Evolutionary conservation across 768 basidiomycete species (phyloP), one percentile per base, ranked within the genome.

Genomic region (Podaxis pistillaris): DNA sequence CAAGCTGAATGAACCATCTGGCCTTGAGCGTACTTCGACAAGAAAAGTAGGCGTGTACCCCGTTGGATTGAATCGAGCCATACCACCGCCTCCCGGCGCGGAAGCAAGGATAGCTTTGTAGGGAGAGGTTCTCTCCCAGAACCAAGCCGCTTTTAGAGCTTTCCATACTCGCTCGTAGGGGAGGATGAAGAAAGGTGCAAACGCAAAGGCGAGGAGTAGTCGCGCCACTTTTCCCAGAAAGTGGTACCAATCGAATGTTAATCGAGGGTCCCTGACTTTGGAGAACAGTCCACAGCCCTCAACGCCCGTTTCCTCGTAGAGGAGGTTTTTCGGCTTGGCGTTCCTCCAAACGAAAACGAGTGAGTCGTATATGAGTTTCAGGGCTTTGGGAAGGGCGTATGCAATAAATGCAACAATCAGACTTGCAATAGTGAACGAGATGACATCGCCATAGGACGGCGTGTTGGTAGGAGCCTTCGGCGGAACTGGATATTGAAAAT

Each of bases 241-340:
- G 19, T 56, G 54, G 38, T 22, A 9, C 44, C 44, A 46, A 8
- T 46, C 44, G 15, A 46, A 7, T 7, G 12, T 46, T 19, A 56
- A 40, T 5, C 11, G 7, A 24, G 36, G 22, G 6, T 40, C 37
- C 19, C 37, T 40, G 22, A 15, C 38, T 26, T 22, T 56, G 19
- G 36, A 56, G 24, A 56, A 56, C 6, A 56, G 38, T n/a, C 54
- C 54, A 56, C 54, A 56, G 37, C 54, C 54, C 3, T 56, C 54
- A 4, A 56, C 37, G n/a, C 54, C 54, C 5, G 1, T 9, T n/a
- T 38, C 54, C 33, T 56, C 54, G 9, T 40, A 19, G 11, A 37
- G 38, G 19, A 56, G 54, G 38, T 12, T 1, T 19, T 19, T 40
- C 4, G n/a, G 38, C 9, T 56, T 56, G 49, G 49, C 24, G 24